Evolutionary conservation across 176 grass and related monocot genomes (phyloP), one percentile per base, ranked within the genome.

Genomic region (Eleusine coracana): DNA sequence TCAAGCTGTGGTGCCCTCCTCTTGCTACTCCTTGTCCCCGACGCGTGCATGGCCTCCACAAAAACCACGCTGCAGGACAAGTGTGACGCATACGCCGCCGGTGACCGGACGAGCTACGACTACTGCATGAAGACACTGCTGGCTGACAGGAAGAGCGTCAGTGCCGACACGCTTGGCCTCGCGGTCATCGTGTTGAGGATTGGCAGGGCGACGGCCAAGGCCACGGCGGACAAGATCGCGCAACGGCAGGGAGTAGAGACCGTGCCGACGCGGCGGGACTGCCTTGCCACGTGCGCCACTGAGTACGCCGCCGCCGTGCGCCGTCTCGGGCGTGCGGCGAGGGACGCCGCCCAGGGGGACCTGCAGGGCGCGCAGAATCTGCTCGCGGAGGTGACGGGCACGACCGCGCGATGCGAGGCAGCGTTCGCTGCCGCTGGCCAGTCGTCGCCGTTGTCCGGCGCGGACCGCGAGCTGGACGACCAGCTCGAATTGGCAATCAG

Each of bases 101-200:
- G 44, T 52, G 27, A 86, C 49, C 48, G 21, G 1, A 11, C 31
- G 6, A 52, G 49, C 68, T 74, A 90, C 56, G 73, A 79, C 27
- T 88, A 81, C 41, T 95, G 90, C 76, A 1, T 83, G 10, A 60
- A 18, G 41, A 88, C 82, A 1, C 77, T 92, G 42, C 25, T 27
- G 25, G 9, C 55, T 13, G 85, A 74, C 28, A 27, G 20, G 2
- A 56, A 42, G 11, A 83, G 60, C 37, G 61, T 85, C 18, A 16
- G 21, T 0, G 66, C 28, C 16, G 74, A 80, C 59, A 65, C 29
- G 46, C 28, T 10, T 9, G 62, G 59, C 9, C 93, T 95, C 2
- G 85, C 82, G 20, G 18, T 3, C 23, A 46, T 84, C 29, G 82
- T 87, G 25, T 52, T 50, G 13, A 73, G 20, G 13, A 3, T 40